Conservation (phyloP, 352 stramenopile species). For the Pythium sp. region DNA sequence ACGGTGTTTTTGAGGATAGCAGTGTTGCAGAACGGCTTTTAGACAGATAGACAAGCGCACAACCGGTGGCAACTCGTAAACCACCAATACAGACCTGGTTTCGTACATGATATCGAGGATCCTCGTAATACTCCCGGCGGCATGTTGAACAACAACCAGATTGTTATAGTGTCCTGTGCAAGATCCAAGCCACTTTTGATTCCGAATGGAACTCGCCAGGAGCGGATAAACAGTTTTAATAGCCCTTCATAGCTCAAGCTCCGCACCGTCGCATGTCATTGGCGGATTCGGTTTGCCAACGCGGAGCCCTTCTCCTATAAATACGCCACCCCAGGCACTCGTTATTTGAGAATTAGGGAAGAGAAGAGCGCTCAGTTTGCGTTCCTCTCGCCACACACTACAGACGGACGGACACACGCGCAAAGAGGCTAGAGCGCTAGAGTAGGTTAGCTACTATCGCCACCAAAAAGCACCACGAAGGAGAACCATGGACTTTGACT, state of each 20-base stretch:
- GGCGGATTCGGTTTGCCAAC: background rate
- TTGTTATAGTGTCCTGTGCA: no score
- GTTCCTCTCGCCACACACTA: background rate
- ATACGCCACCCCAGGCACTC: background rate
- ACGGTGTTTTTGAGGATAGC: constrained; percentile 34
- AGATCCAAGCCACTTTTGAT: no score
- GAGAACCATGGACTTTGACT: constrained; percentile 38
- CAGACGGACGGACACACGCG: background rate
- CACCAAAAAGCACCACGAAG: no score
- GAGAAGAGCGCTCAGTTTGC: background rate
- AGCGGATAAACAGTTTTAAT: background rate
- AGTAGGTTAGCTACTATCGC: no score
- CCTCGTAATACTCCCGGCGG: no score
- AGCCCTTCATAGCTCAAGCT: background rate
- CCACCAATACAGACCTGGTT: no score
- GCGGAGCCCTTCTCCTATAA: background rate
- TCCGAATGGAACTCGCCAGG: background rate
- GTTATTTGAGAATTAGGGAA: background rate
- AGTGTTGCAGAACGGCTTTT: constrained; percentile 27
- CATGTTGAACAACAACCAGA: no score
- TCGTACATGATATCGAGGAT: no score
- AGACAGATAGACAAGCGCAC: background rate
- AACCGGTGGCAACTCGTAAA: background rate
- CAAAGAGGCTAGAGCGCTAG: background rate
- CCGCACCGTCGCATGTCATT: background rate